Evolutionary conservation across 2,329 filamentous ascomycete genomes (phyloP), one percentile per base, ranked within the genome.

Genomic region (Fonsecaea nubica): DNA sequence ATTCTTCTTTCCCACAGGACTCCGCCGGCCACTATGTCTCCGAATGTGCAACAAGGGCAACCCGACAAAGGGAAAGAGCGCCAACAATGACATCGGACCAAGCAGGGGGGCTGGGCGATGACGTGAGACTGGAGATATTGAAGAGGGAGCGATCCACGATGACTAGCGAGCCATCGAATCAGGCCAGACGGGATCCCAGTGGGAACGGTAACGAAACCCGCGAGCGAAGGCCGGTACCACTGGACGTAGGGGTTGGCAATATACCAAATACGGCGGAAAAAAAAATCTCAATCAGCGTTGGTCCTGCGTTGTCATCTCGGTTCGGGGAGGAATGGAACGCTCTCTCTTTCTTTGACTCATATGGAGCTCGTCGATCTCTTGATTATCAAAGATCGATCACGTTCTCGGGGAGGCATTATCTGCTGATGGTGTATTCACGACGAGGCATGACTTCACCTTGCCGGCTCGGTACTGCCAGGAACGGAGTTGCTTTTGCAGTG

Each of bases 1-100:
- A 64, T 68, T 70, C 60, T 58, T 58, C 57, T 62, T 60, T 38
- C 57, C 54, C 55, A 71, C 61, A 69, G 67, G 69, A 66, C 63
- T 57, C 62, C 64, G 40, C 54, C 65, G 15, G 54, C 59, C 21
- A 62, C 57, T 18, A 56, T 35, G 35, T 53, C 62, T 62, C 63
- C 63, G 10, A 42, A 42, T 33, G 36, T 63, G 48, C 58, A 61
- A 21, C 58, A 38, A 13, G 32, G n/a, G 56, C 57, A 50, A 52
- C 21, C 63, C 45, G 64, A 67, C 32, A 69, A 67, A 38, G 58
- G 65, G 21, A 67, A 69, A 50, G 65, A 65, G 42, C 59, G 62
- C 25, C 62, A 67, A 33, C 58, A 50, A 30, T 68, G 59, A 67
- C 36, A 35, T 9, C 9, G 56, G 52, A 58, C 21, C 30, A 21